Evolutionary conservation across 140 eudicot species (phyloP).

Genomic region (Anethum foeniculum): DNA sequence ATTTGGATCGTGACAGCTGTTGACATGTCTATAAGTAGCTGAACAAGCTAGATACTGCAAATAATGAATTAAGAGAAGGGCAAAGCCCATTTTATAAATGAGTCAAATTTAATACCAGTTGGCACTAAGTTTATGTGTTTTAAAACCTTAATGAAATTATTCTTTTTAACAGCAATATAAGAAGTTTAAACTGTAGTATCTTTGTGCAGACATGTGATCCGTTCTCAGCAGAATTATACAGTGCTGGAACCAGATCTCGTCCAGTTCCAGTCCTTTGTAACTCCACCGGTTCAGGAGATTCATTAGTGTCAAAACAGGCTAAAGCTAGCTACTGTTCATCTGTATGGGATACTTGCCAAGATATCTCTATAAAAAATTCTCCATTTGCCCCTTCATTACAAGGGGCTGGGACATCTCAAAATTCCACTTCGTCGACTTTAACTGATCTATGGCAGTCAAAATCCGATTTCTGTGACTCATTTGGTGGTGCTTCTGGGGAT

Average conservation of each 20-base stretch:
- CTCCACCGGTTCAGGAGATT: slow-evolving; percentile 38
- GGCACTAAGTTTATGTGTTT: not conserved
- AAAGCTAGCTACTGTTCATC: slow-evolving; percentile 43
- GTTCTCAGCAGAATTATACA: slow-evolving; percentile 61
- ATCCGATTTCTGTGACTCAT: slow-evolving; percentile 54
- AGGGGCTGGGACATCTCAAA: slow-evolving; percentile 42
- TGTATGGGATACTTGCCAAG: slow-evolving; percentile 66
- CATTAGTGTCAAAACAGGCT: slow-evolving; percentile 26
- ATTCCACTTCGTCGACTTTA: slow-evolving; percentile 44
- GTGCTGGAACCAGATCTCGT: slow-evolving; percentile 31
- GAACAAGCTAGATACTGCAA: not conserved
- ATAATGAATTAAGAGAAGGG: not conserved
- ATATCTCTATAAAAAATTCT: slow-evolving; percentile 43
- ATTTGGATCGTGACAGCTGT: not conserved
- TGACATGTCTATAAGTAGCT: too few relatives aligned
- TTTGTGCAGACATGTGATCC: slow-evolving; percentile 73
- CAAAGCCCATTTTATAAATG: not conserved
- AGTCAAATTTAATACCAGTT: not conserved
- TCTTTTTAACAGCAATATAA: not conserved
- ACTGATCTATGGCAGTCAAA: slow-evolving; percentile 77
- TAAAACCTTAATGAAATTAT: not conserved
- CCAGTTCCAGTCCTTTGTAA: slow-evolving; percentile 72
- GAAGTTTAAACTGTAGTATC: not conserved
- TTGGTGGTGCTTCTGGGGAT: slow-evolving; percentile 45
- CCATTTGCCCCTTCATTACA: slow-evolving; percentile 74